Base-by-base conservation (phyloP, 2,329 filamentous ascomycete species). In the Xylariaceae sp. region DNA sequence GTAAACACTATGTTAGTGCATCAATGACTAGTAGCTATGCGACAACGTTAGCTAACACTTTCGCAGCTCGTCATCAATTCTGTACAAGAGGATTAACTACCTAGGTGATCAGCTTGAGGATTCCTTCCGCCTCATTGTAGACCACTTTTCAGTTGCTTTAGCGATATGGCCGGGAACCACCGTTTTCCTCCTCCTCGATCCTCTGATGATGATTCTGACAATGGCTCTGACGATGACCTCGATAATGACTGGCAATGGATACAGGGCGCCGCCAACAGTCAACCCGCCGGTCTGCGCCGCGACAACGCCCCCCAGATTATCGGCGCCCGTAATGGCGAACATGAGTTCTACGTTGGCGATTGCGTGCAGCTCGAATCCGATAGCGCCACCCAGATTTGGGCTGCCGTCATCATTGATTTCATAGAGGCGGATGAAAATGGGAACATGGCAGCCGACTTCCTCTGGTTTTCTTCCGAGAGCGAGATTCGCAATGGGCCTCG, bases 391-490 rank as follows among this genome's bases (percentile, higher is more conserved):
- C 90, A 95, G 65, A 88, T 91, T 8, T 99, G 94, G 91, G 88
- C 95, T 2, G 94, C 89, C 35, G 84, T 99, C 58, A 87, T 96
- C 50, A 87, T 86, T 65, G 85, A 89, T 43, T 96, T 99, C 62
- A 69, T 85, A 40, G 85, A 92, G 45, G 82, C 85, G 34, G 85
- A 87, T 45, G 80, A 88, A 26, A 85, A 87, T 9, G 85, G 84
- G 3, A 81, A 87, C 43, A 96, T 90, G 76, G 84, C 86, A 30
- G 92, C 88, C 53, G 88, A 87, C 59, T 94, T 99, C 67, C 86
- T 96, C 80, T 99, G 94, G 94, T 96, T 99, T 68, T 91, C 89
- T 0, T 90, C 89, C 0, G 88, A 95, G 65, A 88, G 87, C 65
- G 92, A 97, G 72, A 89, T 96, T 57, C 83, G 86, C 31, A 94